Base-by-base conservation (phyloP, 2,329 filamentous ascomycete genomes). In the Verticillium klebahnii region DNA sequence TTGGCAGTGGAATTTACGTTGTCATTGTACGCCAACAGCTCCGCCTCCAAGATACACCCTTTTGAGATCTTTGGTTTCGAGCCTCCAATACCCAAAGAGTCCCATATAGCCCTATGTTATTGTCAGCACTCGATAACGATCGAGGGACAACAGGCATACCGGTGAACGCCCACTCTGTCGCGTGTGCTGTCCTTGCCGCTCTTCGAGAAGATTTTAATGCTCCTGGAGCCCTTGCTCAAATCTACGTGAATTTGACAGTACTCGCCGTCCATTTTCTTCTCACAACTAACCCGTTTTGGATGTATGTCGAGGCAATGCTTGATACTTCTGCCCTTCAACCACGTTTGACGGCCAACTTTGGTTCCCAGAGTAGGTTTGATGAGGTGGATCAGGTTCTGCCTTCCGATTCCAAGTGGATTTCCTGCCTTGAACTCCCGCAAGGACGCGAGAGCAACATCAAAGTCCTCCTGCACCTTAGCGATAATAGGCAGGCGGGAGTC, bases 191-290 rank as follows among this genome's bases (percentile, higher is more conserved):
- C 91, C 71, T 95, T 96, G 62, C 93, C 92, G 69, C 92, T 95
- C 72, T 97, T 97, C 11, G 92, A 96, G 71, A 95, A 97, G 34
- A 97, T 94, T 65, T 89, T 88, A 32, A 96, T 86, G 57, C 80
- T 83, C 1, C 82, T 70, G 1, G 62, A 71, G 17, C 77, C 76
- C 58, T 83, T 85, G 9, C 78, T 77, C 7, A 91, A 76, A 69
- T 96, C 87, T 45, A 97, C 78, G 69, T 97, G 93, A 34, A 97
- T 86, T 72, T 97, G 93, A 67, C 91, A 96, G 67, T 95, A 97
- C 73, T 97, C 93, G 14, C 91, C 92, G 68, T 96, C 92, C 64
- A 96, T 86, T 71, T 96, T 96, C 59, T 88, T 82, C 72, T 96
- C 92, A 29, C 92, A 82, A 62, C 89, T 91, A 84, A 93, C 83